phyloP scores from a whole-genome alignment of 306 rosid species.

The Vicia sativa region DNA sequence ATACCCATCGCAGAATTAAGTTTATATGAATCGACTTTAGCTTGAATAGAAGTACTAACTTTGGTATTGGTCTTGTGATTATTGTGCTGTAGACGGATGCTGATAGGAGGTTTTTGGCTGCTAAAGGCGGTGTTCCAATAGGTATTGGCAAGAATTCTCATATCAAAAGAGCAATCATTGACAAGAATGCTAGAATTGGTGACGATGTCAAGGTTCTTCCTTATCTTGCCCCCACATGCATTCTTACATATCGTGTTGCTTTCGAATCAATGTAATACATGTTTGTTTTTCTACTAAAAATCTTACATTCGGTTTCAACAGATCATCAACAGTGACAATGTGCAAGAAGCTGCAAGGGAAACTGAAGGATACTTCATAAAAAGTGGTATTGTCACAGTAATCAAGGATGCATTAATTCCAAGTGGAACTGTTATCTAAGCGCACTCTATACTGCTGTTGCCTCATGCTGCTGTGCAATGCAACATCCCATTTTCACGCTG shows the following conservation, averaged over 20 bases:
- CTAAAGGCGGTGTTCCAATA: slow-evolving; percentile 86
- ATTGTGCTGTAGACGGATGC: slow-evolving; percentile 71
- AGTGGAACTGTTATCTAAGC: slow-evolving; percentile 76
- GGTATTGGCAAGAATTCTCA: slow-evolving; percentile 93
- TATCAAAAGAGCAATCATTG: slow-evolving; percentile 93
- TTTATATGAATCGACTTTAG: not conserved
- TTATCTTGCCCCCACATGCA: not conserved
- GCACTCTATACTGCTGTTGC: not conserved
- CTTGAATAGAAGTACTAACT: slow-evolving; percentile 14
- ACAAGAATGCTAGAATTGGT: slow-evolving; percentile 97
- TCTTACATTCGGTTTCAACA: slow-evolving; percentile 38
- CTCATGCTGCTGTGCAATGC: slow-evolving; percentile 11
- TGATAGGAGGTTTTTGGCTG: slow-evolving; percentile 86
- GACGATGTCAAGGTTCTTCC: slow-evolving; percentile 77
- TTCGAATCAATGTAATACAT: too few relatives aligned
- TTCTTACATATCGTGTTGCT: too few relatives aligned
- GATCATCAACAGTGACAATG: slow-evolving; percentile 77
- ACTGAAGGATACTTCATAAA: slow-evolving; percentile 96
- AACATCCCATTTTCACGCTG: slow-evolving; percentile 19
- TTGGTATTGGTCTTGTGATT: slow-evolving; percentile 31
- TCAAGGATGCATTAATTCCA: slow-evolving; percentile 95
- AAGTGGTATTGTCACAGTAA: slow-evolving; percentile 90
- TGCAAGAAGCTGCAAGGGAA: slow-evolving; percentile 99
- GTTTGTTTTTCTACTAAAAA: too few relatives aligned
- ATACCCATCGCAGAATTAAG: not conserved